Conservation (phyloP, 352 stramenopile species). For the Thalassiosira exigua region DNA sequence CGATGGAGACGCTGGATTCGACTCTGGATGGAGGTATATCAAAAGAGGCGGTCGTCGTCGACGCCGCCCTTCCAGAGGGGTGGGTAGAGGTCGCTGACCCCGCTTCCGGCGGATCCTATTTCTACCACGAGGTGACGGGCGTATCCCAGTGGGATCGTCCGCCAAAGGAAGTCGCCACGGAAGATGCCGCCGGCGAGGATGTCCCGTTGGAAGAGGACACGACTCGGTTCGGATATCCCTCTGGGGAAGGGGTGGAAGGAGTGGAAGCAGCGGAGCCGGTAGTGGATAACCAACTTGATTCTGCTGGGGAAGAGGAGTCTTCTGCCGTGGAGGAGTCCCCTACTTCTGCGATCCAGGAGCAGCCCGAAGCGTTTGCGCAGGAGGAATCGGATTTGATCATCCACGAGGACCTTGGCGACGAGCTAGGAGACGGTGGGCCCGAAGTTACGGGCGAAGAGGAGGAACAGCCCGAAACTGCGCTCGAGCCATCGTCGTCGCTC, state of each 20-base stretch:
- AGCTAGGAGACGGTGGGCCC: not conserved
- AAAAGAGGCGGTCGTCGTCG: not conserved
- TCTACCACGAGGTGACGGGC: conserved; percentile 54
- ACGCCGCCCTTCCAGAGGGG: conserved; percentile 19
- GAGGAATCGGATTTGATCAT: not conserved
- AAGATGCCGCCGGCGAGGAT: not conserved
- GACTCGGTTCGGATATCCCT: too few species aligned
- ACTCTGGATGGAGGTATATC: not conserved
- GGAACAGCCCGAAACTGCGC: not conserved
- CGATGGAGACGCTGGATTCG: not conserved
- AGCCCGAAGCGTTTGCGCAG: not conserved
- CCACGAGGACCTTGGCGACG: not conserved
- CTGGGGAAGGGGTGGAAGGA: not conserved
- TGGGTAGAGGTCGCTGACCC: conserved; percentile 60
- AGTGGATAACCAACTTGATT: not conserved
- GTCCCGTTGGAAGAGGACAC: not conserved
- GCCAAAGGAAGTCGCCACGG: not conserved
- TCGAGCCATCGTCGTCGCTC: too few species aligned
- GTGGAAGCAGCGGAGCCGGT: not conserved
- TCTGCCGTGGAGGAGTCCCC: not conserved
- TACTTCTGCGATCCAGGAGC: not conserved
- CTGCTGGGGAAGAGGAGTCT: not conserved
- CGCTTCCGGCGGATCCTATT: conserved; percentile 55
- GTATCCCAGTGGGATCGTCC: conserved; percentile 53
- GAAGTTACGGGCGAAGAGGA: not conserved